Percentiles rank a stretch among this genome's conserved stretches.
Conservation (phyloP, 202 grass and related monocot species). For the Zizania palustris region DNA sequence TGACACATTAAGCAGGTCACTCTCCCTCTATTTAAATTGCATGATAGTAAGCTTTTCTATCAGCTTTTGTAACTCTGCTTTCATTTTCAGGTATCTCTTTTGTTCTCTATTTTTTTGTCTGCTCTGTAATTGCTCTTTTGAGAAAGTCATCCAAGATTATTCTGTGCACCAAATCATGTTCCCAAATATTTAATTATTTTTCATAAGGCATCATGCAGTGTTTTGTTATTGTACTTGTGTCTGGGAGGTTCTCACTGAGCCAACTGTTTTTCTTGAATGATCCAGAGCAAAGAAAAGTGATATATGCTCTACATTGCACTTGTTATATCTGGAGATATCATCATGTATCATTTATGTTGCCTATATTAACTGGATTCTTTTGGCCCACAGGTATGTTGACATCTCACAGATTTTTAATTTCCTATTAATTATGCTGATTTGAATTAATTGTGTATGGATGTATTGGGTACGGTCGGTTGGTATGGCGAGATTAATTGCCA, state of each 20-base stretch:
- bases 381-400: slow-evolving; percentile 8
- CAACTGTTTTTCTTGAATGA: not conserved
- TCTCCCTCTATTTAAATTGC: slow-evolving; percentile 2
- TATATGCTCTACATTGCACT: not conserved
- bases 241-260: not conserved
- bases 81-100: slow-evolving; percentile 25
- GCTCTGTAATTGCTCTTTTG: not conserved
- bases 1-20: slow-evolving; percentile 17
- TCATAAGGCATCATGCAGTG: slow-evolving; percentile 1
- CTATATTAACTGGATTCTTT: slow-evolving; percentile 15
- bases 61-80: slow-evolving; percentile 6
- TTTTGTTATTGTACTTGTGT: not conserved
- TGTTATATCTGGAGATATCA: slow-evolving; percentile 14
- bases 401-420: slow-evolving; percentile 17
- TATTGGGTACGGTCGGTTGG: slow-evolving; percentile 17
- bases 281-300: not conserved
- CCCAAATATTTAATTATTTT: not conserved
- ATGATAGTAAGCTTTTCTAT: slow-evolving; percentile 16
- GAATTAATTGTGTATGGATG: slow-evolving; percentile 25
- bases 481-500: slow-evolving; percentile 35
- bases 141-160: not conserved
- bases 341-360: not conserved
- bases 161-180: not conserved
- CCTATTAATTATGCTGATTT: slow-evolving; percentile 16
- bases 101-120: not conserved